Evolutionary conservation across 345 rosid genomes (phyloP), one percentile per base, ranked within the genome.

Genomic region (Ricinus communis): DNA sequence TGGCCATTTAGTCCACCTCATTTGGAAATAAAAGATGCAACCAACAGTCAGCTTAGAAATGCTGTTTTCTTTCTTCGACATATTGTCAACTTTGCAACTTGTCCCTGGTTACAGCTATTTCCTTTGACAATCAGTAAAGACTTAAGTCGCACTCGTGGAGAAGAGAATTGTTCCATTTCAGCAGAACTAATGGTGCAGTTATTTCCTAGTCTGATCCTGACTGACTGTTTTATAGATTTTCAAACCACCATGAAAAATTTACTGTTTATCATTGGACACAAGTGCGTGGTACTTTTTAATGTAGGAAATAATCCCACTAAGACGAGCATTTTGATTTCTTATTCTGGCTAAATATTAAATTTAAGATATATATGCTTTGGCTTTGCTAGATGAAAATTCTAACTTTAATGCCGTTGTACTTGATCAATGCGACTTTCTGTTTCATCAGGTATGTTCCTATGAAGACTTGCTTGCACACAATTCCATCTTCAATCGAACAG

Each of bases 401-500:
- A 51, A 31, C 21, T 71, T 46, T 66, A 19, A 10, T 58, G 40
- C 31, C 41, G 28, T 38, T 65, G 36, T 69, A 19, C 43, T 38
- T 65, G 66, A 40, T 74, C 60, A 51, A 24, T 30, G 27, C 47
- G 47, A 62, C n/a, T 22, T 36, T 49, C n/a, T 68, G 62, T 63
- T 19, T 54, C 18, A 68, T 74, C 70, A 94, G 98, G 97, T 88
- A 94, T 82, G 85, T 88, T 77, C 84, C 87, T 21, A 83, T 94
- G 85, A 90, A 87, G 74, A 80, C 72, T 27, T 94, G 98, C 80
- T 70, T 94, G 84, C 89, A 91, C 68, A 64, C 82, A 21, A 82
- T 94, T 79, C 97, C 98, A 25, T 81, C 93, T 25, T 81, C 95
- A 67, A 88, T 91, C 64, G 97, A 94, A 74, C 93, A 91, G 63